Evolutionary conservation across 108 stramenopile genomes (phyloP), one percentile per base, ranked within the genome.

Genomic region (Cyclotella sp.): DNA sequence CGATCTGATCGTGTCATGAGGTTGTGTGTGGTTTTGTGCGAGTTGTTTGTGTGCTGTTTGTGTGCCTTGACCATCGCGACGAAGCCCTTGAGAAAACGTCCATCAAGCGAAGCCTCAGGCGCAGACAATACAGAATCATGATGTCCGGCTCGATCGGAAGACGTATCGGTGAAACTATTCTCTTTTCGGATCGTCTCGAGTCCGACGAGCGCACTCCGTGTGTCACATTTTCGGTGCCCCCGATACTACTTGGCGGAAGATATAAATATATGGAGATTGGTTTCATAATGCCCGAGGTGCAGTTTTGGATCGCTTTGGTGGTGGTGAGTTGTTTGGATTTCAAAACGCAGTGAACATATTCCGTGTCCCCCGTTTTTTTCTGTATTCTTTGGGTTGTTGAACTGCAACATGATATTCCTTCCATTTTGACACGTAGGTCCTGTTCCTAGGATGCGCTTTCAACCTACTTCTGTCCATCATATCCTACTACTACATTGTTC

Each of bases 401-500:
- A 3, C 3, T n/a, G 1, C 9, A 49, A 49, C 15, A 3, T 3
- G 1, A 16, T 49, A 49, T n/a, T n/a, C 47, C 9, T n/a, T 49
- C n/a, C n/a, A n/a, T 49, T 9, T 49, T 34, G 34, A 6, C 34
- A 49, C 9, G 18, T n/a, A 49, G 47, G 9, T 49, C 47, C 11
- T 55, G 24, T 55, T 55, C 11, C 9, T 55, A 9, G n/a, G 55
- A 19, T 26, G n/a, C 40, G 16, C 46, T 0, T 70, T 70, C 44
- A 53, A 55, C 30, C 19, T 52, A 9, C n/a, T 49, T 19, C 22
- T 70, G 29, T 67, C 76, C 0, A 70, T 59, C 19, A 16, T 70
- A 44, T 70, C 69, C 21, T 77, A 77, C 43, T 24, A 61, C 19
- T 77, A 62, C 68, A 77, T 77, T 44, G 55, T 77, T 44, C 76